Evolutionary conservation across 2,329 filamentous ascomycete species (phyloP).

Genomic region (Neofusicoccum sp.): DNA sequence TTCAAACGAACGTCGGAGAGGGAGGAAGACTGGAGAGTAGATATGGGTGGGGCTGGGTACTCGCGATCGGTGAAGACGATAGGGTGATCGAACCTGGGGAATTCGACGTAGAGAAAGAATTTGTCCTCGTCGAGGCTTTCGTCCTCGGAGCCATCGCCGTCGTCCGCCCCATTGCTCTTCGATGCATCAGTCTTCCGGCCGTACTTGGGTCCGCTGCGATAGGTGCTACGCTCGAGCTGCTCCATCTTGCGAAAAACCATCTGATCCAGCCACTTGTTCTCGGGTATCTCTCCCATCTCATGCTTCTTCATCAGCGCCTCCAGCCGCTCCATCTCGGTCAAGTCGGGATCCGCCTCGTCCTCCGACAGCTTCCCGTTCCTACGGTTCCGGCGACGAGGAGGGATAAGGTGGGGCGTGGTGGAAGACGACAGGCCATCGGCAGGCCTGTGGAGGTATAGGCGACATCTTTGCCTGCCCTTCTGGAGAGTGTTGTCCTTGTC

Average conservation of each 20-base stretch:
- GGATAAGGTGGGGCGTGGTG: conserved; percentile 70
- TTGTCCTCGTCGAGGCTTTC: conserved; percentile 59
- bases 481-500: conserved; percentile 88
- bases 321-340: conserved; percentile 85
- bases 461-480: conserved; percentile 90
- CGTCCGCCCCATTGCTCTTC: conserved; percentile 39
- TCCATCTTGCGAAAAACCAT: conserved; percentile 90
- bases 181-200: conserved; percentile 33
- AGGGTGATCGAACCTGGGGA: conserved; percentile 93
- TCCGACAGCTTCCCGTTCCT: conserved; percentile 54
- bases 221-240: conserved; percentile 54
- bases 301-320: conserved; percentile 95
- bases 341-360: conserved; percentile 60
- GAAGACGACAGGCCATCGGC: conserved; percentile 85
- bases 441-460: conserved; percentile 76
- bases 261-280: conserved; percentile 94
- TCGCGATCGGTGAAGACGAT: conserved; percentile 94
- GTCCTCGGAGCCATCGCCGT: conserved; percentile 38
- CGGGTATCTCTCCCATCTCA: conserved; percentile 93
- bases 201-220: conserved; percentile 33
- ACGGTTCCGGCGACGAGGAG: conserved; percentile 56
- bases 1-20: conserved; percentile 73
- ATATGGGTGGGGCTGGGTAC: conserved; percentile 83
- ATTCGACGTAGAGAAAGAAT: conserved; percentile 85
- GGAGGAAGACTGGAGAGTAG: conserved; percentile 67